Evolutionary conservation across 352 stramenopile genomes (phyloP), one percentile per base, ranked within the genome.

Genomic region (Phytophthora pinifolia): DNA sequence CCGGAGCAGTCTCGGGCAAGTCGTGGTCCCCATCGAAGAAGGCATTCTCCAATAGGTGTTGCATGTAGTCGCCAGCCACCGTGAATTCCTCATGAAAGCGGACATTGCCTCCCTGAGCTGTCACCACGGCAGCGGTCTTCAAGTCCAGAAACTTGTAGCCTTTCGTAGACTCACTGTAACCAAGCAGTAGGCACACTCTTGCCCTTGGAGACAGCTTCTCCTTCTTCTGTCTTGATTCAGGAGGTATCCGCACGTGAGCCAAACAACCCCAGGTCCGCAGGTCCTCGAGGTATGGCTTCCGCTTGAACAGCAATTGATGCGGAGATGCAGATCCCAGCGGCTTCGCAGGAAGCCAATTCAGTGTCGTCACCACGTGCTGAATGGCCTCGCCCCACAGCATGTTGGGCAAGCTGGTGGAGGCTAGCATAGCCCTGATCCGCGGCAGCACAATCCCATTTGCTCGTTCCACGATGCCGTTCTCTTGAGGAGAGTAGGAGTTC

Each of bases 61-160:
- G 25, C 33, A 59, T 18, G 7, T 45, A 59, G 12, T 18, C 38
- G 27, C 41, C 30, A 29, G 39, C 37, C 17, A 15, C 15, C 5
- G 54, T 62, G 18, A 45, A 49, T 3, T 32, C 14, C 15, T 49
- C 45, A 14, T 62, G 45, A 25, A 49, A 55, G 1, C 20, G 15
- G 25, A 38, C 34, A 17, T 54, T 61, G 7, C 38, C 22, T 9
- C 35, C 15, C 14, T 14, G 42, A 12, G 25, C 17, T 12, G 53
- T 49, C n/a, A 49, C 14, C 17, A 59, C 25, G 30, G 45, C 20
- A 3, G 17, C 14, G 22, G 51, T 52, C 10, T n/a, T 12, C 6
- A 52, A 10, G 20, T 52, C 34, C 0, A 59, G 25, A 13, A 52
- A 46, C 34, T 46, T 51, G 51, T 59, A 59, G 18, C 41, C 51